Base-by-base conservation (phyloP, 108 stramenopile genomes). In the Tribonema minus region DNA sequence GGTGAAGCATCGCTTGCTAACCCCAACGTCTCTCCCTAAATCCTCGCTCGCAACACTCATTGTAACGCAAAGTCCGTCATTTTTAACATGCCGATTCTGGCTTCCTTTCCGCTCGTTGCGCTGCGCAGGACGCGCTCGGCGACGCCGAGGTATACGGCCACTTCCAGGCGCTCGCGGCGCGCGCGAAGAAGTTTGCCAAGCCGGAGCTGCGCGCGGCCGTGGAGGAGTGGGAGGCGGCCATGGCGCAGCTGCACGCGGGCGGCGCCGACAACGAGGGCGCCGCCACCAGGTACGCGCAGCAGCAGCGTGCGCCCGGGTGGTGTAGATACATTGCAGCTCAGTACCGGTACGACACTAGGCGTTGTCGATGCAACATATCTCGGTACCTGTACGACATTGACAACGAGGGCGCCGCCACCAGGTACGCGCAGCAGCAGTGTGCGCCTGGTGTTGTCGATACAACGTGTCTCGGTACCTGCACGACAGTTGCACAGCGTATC, bases 81-180 rank as follows among this genome's bases (percentile, higher is more conserved):
- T n/a, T n/a, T n/a, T n/a, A n/a, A n/a, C n/a, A n/a, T n/a, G n/a
- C n/a, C n/a, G n/a, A n/a, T n/a, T n/a, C n/a, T n/a, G n/a, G n/a
- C n/a, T n/a, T n/a, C n/a, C n/a, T n/a, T n/a, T n/a, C n/a, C n/a
- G n/a, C n/a, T n/a, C n/a, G n/a, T n/a, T n/a, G n/a, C n/a, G n/a
- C n/a, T n/a, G n/a, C n/a, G 20, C 46, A 92, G 81, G 92, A 92
- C 77, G 79, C 90, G n/a, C 87, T 97, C 20, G 88, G 81, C 76
- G 96, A 98, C 77, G 92, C 91, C 27, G 92, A 92, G 36, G 92
- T 98, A 32, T 88, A 89, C 74, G 80, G 83, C 36, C 83, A 86
- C 71, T 93, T 97, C 71, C 70, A 76, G 67, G 70, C 87, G 5
- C 88, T 98, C 37, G 70, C 90, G 3, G 54, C 79, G 2, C 92